Percentiles rank a stretch among this genome's conserved stretches.
Conservation (phyloP, 805 yeast species). For the Tetrapisispora nanseiensis region DNA sequence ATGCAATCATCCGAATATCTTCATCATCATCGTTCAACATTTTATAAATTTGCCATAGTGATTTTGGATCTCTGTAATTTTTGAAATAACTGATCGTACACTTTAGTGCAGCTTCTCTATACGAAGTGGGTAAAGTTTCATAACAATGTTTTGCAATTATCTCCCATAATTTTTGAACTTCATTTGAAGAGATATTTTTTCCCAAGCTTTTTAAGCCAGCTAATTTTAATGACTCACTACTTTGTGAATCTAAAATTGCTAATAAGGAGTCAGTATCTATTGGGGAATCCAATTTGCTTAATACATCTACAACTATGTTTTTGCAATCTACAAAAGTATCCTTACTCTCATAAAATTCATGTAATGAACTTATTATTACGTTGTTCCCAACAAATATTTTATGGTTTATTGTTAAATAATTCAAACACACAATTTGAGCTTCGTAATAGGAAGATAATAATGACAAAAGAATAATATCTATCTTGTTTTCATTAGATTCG, state of each 20-base stretch:
- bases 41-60: constrained; percentile 25
- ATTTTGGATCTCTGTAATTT: constrained; percentile 1
- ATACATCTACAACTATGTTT: constrained; percentile 32
- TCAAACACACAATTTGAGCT: constrained; percentile 36
- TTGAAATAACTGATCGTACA: constrained; percentile 13
- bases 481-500: constrained; percentile 14
- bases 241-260: constrained; percentile 21
- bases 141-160: constrained; percentile 6
- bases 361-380: constrained; percentile 10
- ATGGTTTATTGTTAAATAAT: constrained; percentile 17
- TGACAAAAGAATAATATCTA: constrained; percentile 28
- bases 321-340: constrained; percentile 37
- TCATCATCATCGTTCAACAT: constrained; percentile 59
- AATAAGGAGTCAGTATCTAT: constrained; percentile 14
- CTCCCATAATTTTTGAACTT: constrained; percentile 7
- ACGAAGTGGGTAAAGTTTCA: constrained; percentile 18
- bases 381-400: constrained; percentile 2
- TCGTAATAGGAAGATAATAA: constrained; percentile 35
- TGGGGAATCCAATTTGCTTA: constrained; percentile 19
- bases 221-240: constrained; percentile 39
- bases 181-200: constrained; percentile 25
- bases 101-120: constrained; percentile 19
- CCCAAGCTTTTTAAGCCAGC: constrained; percentile 47
- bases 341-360: constrained; percentile 19
- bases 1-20: constrained; percentile 41